Base-by-base conservation (phyloP, 306 rosid species). In the Acmispon strigosus region DNA sequence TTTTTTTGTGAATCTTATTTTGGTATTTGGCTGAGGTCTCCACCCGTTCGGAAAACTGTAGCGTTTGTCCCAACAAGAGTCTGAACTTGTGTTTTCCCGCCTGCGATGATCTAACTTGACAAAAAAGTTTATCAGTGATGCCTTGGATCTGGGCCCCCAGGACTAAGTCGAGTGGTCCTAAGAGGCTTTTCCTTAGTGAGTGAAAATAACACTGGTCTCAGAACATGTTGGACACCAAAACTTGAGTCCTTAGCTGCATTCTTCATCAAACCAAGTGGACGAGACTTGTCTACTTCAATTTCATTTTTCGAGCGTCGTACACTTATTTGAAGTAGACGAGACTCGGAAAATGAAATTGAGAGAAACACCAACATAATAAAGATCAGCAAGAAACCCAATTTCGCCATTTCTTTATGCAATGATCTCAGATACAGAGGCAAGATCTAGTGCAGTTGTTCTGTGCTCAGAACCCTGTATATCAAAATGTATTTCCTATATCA, bases 141-240 rank as follows among this genome's bases (percentile, higher is more conserved):
- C 45, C 8, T 56, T 16, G 75, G 66, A 29, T 70, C 75, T 42
- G 75, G 75, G 9, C 75, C 66, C 1, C 5, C 56, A 1, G 75
- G 75, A 6, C 66, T 55, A 42, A 70, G 55, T 71, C 76, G 34
- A 44, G 7, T 6, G 16, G 20, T 6, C 10, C 8, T 2, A 17
- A 3, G 54, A 12, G 19, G 39, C 11, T 2, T 12, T 20, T 44
- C 18, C 34, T 42, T 1, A 0, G 7, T 11, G 19, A 15, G 16
- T 58, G 64, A 32, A 2, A 3, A 20, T 10, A 11, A 20, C 15
- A 6, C 10, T 53, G 36, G 14, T 3, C 8, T 41, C n/a, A 8
- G 2, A 7, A 8, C 8, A 29, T 13, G 51, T 49, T 66, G 72
- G n/a, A 27, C 37, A 32, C 37, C 37, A 32, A 32, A 32, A 6